A percentile compares a stretch with the other conserved stretches of the same genome.
Evolutionary conservation across 2,329 filamentous ascomycete genomes (phyloP).

Genomic region (Teratosphaeriaceae sp.): DNA sequence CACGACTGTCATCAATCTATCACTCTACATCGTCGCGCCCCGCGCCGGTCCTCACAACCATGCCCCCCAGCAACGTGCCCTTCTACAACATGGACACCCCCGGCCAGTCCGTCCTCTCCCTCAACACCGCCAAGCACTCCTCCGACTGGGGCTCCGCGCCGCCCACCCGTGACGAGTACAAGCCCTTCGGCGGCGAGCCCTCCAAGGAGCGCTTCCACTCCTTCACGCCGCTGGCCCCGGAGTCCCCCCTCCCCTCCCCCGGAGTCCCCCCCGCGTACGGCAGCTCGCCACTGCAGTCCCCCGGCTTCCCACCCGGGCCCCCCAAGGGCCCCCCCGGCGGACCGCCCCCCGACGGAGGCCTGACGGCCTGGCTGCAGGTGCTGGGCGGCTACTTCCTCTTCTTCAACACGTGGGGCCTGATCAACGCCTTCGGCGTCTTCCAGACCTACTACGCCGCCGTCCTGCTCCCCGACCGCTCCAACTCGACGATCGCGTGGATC

Average conservation of each 20-base stretch:
- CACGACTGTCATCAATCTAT: too few species aligned
- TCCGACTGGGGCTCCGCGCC: constrained; percentile 1
- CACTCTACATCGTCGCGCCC: too few species aligned
- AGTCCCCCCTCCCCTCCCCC: too few species aligned
- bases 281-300: too few species aligned
- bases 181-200: not conserved
- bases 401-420: constrained; percentile 39
- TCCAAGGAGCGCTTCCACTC: too few species aligned
- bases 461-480: constrained; percentile 9
- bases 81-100: constrained; percentile 7
- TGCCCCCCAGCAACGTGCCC: constrained; percentile 8
- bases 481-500: constrained; percentile 42
- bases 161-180: not conserved
- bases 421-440: constrained; percentile 37
- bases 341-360: constrained; percentile 39
- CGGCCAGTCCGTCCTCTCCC: not conserved
- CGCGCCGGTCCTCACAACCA: too few species aligned
- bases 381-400: constrained; percentile 32
- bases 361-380: constrained; percentile 12
- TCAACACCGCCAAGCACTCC: not conserved
- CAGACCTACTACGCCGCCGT: constrained; percentile 21
- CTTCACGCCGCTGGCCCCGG: too few species aligned
- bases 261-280: too few species aligned
- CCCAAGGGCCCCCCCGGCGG: too few species aligned
- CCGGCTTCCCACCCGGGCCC: constrained; percentile 14